These are phyloP conservation scores for Komagataella populi DNA, from an alignment of 805 yeast genomes.

Conservation along the genomic window DNA sequence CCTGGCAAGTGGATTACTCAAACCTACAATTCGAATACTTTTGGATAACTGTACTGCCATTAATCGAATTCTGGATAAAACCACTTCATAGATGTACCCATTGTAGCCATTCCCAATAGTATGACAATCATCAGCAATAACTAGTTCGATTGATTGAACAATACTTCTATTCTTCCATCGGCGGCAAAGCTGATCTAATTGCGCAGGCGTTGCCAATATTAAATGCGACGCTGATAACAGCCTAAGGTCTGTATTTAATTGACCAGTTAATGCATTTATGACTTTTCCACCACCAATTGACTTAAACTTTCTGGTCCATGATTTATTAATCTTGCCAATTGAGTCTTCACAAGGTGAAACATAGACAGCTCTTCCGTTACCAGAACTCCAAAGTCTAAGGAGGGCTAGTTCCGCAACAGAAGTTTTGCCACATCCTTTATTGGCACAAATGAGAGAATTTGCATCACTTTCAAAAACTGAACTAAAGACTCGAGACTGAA, in stretches of 20 bases:
- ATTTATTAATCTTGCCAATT: conserved; percentile 28
- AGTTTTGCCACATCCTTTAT: conserved; percentile 71
- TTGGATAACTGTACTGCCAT: conserved; percentile 53
- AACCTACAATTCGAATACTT: conserved; percentile 48
- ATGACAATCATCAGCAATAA: conserved; percentile 69
- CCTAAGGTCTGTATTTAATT: conserved; percentile 37
- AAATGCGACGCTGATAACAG: conserved; percentile 49
- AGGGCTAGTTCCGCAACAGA: conserved; percentile 61
- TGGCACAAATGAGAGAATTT: conserved; percentile 51
- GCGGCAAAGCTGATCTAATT: conserved; percentile 60
- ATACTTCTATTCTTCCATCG: conserved; percentile 74
- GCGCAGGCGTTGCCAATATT: conserved; percentile 65
- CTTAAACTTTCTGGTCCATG: conserved; percentile 41
- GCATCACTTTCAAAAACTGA: conserved; percentile 43
- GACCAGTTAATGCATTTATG: conserved; percentile 46
- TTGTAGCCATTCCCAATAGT: conserved; percentile 37
- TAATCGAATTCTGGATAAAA: conserved; percentile 59
- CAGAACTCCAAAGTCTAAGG: conserved; percentile 57
- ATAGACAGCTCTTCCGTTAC: conserved; percentile 59
- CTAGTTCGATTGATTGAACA: conserved; percentile 50
- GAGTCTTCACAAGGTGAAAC: conserved; percentile 49
- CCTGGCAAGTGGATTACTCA: conserved; percentile 59
- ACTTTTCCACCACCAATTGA: conserved; percentile 41
- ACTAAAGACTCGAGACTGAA: conserved; percentile 63
- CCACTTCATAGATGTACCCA: conserved; percentile 58